Base-by-base conservation (phyloP, 352 stramenopile genomes). In the Globisporangium emineosum region DNA sequence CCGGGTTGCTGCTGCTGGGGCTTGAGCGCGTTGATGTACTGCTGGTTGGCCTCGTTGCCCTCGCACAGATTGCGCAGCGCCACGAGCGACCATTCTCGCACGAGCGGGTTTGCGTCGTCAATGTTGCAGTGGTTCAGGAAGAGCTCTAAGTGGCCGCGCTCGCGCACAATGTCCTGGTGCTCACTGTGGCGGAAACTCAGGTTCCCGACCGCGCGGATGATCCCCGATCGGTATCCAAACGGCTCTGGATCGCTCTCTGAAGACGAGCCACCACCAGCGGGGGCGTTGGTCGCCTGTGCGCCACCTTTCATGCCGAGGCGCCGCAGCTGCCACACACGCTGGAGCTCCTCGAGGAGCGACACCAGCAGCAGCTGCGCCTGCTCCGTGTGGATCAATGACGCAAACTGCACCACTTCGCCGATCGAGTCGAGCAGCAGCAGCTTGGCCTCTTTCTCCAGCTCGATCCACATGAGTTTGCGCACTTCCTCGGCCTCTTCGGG, bases 61-160 rank as follows among this genome's bases (percentile, higher is more conserved):
- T 97, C 90, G 56, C 89, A 97, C 52, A 97, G 54, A 66, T 97
- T 95, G 32, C 90, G 87, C 53, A 97, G 56, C 33, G 89, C 86
- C 4, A 97, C 84, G 35, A 97, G 81, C 2, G 83, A 91, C 88
- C 89, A 97, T 65, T 97, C 90, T 19, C 90, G 88, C 29, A 97
- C 77, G 60, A 97, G 67, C 17, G 89, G 89, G 50, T 96, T 97
- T 2, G 67, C 71, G 57, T 94, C 84, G 62, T 97, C 89, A 9
- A 97, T 79, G 69, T 93, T 96, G 67, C 90, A 97, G 70, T 96
- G 89, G 67, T 91, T 94, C 9, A 97, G 80, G 61, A 97, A 84
- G 27, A 97, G 71, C 25, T 77, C 75, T 12, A 97, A 67, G 59
- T 79, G 90, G 1, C 86, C 86, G 25, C 76, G 69, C 3, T 90